Evolutionary conservation across 1,284 basidiomycete species (phyloP), one percentile per base, ranked within the genome.

Genomic region (Microbotryum lychnidis-dioicae): DNA sequence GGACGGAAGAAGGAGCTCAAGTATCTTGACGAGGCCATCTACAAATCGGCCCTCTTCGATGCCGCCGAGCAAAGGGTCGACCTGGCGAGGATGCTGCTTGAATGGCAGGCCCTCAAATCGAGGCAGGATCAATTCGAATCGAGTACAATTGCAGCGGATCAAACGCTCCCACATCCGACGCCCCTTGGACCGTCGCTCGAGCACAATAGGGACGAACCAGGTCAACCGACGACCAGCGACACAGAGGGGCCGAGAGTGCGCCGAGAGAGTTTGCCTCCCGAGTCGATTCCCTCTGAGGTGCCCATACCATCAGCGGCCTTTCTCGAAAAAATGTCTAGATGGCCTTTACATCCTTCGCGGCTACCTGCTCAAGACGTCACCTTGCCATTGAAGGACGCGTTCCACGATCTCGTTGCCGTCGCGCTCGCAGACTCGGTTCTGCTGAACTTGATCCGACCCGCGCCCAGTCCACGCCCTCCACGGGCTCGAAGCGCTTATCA

Each of bases 51-150:
- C n/a, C 23, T 53, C n/a, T n/a, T n/a, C 14, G 51, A 53, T 31
- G 51, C 25, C 23, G 20, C 33, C 51, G 20, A 53, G 21, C 25
- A 53, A 12, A 25, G 33, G 20, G n/a, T 53, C n/a, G 33, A 53
- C 51, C 16, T 53, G n/a, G 51, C 51, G n/a, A 53, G 25, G 51
- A 53, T 33, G n/a, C 31, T 53, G 20, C 33, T 53, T n/a, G 51
- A 53, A 31, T 53, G 51, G 51, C 27, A 53, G 31, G 33, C 33
- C 16, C 51, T 53, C 37, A 42, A 42, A 16, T 42, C 37, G 51
- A 53, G 51, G 33, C 51, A 53, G 25, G 14, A 33, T 4, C 51
- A 31, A 33, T 3, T 53, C 10, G 27, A 50, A 21, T 21, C 10
- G n/a, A 21, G 20, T 21, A 23, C 16, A 53, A 33, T 33, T 4